These are phyloP conservation scores for Colletotrichum magnum DNA, from an alignment of 2,329 filamentous ascomycete genomes.

Conservation along the genomic window DNA sequence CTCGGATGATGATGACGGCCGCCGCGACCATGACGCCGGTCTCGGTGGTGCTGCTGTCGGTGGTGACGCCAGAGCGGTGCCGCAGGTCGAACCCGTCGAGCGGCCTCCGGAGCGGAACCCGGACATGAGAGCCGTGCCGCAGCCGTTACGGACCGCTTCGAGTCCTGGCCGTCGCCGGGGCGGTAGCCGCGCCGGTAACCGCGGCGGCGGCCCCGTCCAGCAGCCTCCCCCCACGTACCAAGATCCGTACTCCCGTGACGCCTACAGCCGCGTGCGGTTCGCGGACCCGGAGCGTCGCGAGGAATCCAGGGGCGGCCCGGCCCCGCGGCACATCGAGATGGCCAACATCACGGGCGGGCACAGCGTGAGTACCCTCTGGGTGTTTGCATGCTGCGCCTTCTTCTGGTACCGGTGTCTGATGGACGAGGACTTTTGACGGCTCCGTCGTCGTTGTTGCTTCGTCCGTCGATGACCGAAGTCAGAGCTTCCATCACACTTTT, in stretches of 20 bases:
- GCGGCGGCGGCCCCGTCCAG: neutral
- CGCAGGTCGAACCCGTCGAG: slow-evolving; percentile 18
- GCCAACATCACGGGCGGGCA: slow-evolving; percentile 24
- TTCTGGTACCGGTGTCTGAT: slow-evolving; percentile 37
- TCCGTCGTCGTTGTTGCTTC: neutral
- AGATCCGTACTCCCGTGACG: slow-evolving; percentile 11
- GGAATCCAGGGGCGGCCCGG: neutral
- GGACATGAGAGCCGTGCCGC: slow-evolving; percentile 5
- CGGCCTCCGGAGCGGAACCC: slow-evolving; percentile 9
- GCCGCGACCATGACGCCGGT: neutral
- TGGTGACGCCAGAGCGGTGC: neutral
- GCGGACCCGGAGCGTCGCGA: slow-evolving; percentile 26
- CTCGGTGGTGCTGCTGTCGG: neutral
- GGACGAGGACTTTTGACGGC: slow-evolving; percentile 37
- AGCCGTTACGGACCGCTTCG: slow-evolving; percentile 6
- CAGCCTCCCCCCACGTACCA: slow-evolving; percentile 30
- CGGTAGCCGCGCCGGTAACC: neutral
- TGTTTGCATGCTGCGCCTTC: slow-evolving; percentile 36
- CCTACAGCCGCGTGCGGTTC: slow-evolving; percentile 32
- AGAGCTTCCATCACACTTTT: neutral
- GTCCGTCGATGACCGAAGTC: too few relatives aligned
- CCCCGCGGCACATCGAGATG: slow-evolving; percentile 21
- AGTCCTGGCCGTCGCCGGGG: neutral
- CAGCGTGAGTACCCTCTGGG: slow-evolving; percentile 18
- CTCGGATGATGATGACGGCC: slow-evolving; percentile 16